These are phyloP conservation scores for Amanita phalloides DNA, from an alignment of 768 basidiomycete species.

Conservation along the genomic window DNA sequence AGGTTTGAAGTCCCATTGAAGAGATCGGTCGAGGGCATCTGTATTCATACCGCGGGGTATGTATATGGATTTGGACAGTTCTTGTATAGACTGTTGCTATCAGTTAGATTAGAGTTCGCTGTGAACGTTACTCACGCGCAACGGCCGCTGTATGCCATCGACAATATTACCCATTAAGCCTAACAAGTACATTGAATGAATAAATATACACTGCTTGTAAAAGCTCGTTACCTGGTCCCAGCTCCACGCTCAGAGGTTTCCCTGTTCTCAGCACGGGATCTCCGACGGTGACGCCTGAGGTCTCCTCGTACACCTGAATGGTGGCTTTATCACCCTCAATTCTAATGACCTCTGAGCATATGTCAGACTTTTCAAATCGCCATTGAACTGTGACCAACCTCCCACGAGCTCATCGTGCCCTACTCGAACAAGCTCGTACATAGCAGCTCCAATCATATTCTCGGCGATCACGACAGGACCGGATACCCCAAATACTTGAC, in stretches of 20 bases:
- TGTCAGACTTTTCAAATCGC: constrained; percentile 6
- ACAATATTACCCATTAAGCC: constrained; percentile 99
- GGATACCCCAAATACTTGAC: constrained; percentile 89
- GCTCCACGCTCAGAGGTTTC: constrained; percentile 94
- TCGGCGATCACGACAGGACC: constrained; percentile 96
- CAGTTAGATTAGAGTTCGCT: constrained; percentile 5
- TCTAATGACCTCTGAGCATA: constrained; percentile 85
- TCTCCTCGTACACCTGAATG: constrained; percentile 99
- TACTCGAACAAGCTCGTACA: constrained; percentile 97
- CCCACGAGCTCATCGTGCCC: constrained; percentile 98
- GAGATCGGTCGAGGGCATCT: constrained; percentile 75
- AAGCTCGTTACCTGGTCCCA: constrained; percentile 77
- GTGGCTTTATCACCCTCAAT: constrained; percentile 98
- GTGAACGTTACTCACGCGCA: constrained; percentile 46
- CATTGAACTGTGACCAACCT: constrained; percentile 37
- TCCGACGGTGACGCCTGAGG: constrained; percentile 96
- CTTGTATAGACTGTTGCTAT: constrained; percentile 68
- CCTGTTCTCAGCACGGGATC: constrained; percentile 97
- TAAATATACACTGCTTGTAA: not conserved
- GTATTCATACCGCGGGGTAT: constrained; percentile 99
- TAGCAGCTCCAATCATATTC: constrained; percentile 92
- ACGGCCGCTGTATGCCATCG: constrained; percentile 91
- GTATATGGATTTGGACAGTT: constrained; percentile 97
- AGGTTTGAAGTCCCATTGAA: constrained; percentile 95
- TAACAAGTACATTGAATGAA: constrained; percentile 16